phyloP scores from a whole-genome alignment of 345 rosid genomes.

The Eucalyptus grandis region DNA sequence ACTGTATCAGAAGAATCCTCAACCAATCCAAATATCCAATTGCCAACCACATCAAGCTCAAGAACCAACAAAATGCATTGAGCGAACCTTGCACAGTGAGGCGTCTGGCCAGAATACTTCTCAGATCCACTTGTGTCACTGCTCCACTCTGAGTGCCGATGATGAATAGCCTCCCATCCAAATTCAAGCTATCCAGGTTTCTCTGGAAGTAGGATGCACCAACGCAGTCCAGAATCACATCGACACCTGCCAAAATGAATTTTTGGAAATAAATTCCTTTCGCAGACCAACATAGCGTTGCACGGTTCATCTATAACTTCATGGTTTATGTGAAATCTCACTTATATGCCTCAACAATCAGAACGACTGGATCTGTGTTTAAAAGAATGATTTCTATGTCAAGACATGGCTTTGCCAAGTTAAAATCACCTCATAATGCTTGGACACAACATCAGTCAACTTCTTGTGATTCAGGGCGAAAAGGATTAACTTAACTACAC shows the following conservation, averaged over 20 bases:
- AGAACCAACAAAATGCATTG: not conserved
- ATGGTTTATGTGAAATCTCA: not conserved
- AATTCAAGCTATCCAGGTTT: conserved; percentile 66
- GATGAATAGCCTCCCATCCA: conserved; percentile 81
- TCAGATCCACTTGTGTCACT: conserved; percentile 42
- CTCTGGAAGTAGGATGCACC: conserved; percentile 78
- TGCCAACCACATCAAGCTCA: not conserved
- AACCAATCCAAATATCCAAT: not conserved
- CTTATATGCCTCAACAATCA: not conserved
- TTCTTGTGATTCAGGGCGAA: not conserved
- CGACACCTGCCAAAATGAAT: conserved; percentile 33
- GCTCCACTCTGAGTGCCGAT: conserved; percentile 69
- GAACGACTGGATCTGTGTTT: not conserved
- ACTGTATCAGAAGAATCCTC: not conserved
- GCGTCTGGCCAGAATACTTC: conserved; percentile 52
- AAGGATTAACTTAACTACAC: not conserved
- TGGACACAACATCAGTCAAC: not conserved
- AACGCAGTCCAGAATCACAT: conserved; percentile 72
- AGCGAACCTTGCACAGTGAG: conserved; percentile 76
- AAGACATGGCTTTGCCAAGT: not conserved
- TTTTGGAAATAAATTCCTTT: not conserved
- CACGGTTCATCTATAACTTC: not conserved
- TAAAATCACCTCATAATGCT: not conserved
- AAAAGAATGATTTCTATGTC: not conserved
- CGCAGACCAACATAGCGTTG: not conserved